Evolutionary conservation across 31 red algal species (phyloP), one percentile per base, ranked within the genome.

Genomic region (Bonnemaisonia californica): DNA sequence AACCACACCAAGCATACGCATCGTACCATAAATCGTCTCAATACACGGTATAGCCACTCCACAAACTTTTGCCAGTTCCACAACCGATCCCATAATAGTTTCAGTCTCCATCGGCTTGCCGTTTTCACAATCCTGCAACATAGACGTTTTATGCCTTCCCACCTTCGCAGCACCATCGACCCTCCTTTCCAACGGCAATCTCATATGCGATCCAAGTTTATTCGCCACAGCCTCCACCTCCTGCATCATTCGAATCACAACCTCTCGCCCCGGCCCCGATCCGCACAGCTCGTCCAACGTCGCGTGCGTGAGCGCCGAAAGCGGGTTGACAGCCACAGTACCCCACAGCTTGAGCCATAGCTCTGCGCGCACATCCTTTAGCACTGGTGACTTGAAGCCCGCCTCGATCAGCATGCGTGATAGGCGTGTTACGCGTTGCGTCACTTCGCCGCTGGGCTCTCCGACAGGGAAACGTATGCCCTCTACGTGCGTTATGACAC

Each of bases 281-380:
- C 21, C 36, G 71, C 91, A 89, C 41, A 94, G 57, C 11, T 89
- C 79, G 62, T 78, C 91, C 54, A 94, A 57, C 3, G 91, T 94
- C 18, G 91, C 91, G 54, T 94, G 91, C 22, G 77, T 88, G 34
- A 94, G 71, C 47, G 91, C 91, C 26, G 91, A 89, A 11, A 94
- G 68, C 67, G 91, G 91, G 57, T 94, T 94, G 11, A 94, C 85
- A 0, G 85, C 84, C 27, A 89, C 83, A 1, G 80, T 89, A 11
- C 91, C 91, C 85, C 91, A 94, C 41, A 94, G 37, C 71, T 94
- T 94, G 23, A 94, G 79, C 85, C 84, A 94, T 67, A 94, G 38
- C 62, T 94, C 91, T 16, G 77, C 80, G 11, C 91, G 78, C 1
- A 94, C 84, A 54, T 94, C 91, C 11, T 57, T 56, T 26, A 94